A percentile compares a stretch with the other conserved stretches of the same genome.
Conservation (phyloP, 805 yeast genomes). For the Teunomyces funiuensis region DNA sequence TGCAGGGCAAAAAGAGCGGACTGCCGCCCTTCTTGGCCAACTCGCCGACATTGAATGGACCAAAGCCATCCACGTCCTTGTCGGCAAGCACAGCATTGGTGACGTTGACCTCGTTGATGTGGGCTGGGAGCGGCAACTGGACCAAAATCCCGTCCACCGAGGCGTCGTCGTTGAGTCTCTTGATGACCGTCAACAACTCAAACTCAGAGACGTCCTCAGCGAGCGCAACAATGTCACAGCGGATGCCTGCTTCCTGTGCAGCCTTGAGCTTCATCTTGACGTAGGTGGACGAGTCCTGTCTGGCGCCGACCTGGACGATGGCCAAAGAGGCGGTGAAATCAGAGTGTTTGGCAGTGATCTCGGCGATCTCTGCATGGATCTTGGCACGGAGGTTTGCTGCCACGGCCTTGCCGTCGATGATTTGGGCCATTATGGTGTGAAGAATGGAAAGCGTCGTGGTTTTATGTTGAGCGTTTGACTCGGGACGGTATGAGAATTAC, state of each 20-base stretch:
- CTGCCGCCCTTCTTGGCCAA: conserved; percentile 69
- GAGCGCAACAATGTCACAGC: conserved; percentile 58
- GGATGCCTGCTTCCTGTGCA: conserved; percentile 66
- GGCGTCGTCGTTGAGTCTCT: conserved; percentile 55
- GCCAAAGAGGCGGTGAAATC: conserved; percentile 63
- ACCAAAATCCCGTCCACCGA: conserved; percentile 71
- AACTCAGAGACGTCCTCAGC: conserved; percentile 57
- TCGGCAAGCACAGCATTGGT: conserved; percentile 64
- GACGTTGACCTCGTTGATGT: conserved; percentile 63
- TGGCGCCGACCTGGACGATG: conserved; percentile 73
- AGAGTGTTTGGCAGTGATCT: conserved; percentile 45
- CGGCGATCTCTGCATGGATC: conserved; percentile 41
- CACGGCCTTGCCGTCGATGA: conserved; percentile 47
- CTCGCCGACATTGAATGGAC: conserved; percentile 75
- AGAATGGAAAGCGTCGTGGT: not conserved
- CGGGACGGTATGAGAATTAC: no score
- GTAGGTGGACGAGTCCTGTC: conserved; percentile 80
- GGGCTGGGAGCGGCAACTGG: conserved; percentile 75
- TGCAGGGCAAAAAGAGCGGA: conserved; percentile 76
- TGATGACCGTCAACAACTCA: conserved; percentile 53
- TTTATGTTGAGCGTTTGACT: conserved; percentile 1
- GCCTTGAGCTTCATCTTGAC: conserved; percentile 80
- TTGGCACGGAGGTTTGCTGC: conserved; percentile 39
- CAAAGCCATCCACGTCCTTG: conserved; percentile 85
- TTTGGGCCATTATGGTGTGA: conserved; percentile 20